phyloP scores from a whole-genome alignment of 108 stramenopile genomes.

The Cyclostephanos invisitatus region DNA sequence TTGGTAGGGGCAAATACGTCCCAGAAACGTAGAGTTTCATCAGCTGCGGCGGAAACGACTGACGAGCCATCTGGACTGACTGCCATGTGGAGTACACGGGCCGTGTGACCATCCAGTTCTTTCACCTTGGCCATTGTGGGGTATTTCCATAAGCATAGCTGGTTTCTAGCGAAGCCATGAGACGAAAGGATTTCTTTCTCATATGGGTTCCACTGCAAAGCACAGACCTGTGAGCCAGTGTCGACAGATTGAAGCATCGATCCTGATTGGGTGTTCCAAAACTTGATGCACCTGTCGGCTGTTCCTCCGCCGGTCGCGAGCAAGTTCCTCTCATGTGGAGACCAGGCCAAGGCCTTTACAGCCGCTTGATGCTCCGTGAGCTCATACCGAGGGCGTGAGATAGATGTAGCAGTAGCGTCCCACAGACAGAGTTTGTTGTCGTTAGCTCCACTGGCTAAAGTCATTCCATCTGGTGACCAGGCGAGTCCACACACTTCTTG shows the following conservation, averaged over 20 bases:
- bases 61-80: conserved; percentile 76
- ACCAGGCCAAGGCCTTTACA: conserved; percentile 99
- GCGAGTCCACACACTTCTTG: conserved; percentile 98
- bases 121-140: conserved; percentile 87
- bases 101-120: conserved; percentile 86
- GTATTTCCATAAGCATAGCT: conserved; percentile 97
- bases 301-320: conserved; percentile 99
- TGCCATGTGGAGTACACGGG: conserved; percentile 84
- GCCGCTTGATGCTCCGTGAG: conserved; percentile 96
- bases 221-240: conserved; percentile 97
- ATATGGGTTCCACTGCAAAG: conserved; percentile 91
- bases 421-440: conserved; percentile 98
- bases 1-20: conserved; percentile 72
- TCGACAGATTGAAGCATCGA: conserved; percentile 94
- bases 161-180: conserved; percentile 97
- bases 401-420: conserved; percentile 78
- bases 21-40: conserved; percentile 95
- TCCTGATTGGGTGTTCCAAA: conserved; percentile 96
- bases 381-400: conserved; percentile 60
- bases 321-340: conserved; percentile 95
- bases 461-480: conserved; percentile 96
- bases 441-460: conserved; percentile 95
- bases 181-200: conserved; percentile 95
- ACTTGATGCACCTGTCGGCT: conserved; percentile 98
- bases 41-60: conserved; percentile 84